These are phyloP conservation scores for Ogataea hybrid DNA, from an alignment of 1,139 yeast species.

Conservation along the genomic window DNA sequence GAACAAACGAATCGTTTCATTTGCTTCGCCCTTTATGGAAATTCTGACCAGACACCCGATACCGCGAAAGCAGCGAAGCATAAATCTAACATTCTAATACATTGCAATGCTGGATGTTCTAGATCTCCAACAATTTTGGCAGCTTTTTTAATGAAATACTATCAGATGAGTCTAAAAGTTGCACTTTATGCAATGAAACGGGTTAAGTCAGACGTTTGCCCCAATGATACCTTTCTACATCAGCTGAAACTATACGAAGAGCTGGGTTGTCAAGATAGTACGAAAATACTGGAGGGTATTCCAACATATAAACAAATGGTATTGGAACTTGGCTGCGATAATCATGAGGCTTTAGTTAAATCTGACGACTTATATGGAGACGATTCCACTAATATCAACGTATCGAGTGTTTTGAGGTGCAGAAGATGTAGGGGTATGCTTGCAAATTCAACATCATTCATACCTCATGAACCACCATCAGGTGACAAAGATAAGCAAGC, in stretches of 20 bases:
- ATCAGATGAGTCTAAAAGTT: conserved; percentile 54
- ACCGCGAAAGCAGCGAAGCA: conserved; percentile 42
- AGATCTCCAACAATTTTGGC: conserved; percentile 71
- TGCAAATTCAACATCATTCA: conserved; percentile 46
- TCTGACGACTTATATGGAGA: conserved; percentile 32
- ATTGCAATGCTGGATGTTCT: conserved; percentile 87
- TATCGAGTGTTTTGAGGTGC: conserved; percentile 47
- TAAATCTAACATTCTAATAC: conserved; percentile 50
- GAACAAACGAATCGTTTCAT: conserved; percentile 64
- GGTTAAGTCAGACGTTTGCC: conserved; percentile 56
- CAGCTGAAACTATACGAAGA: conserved; percentile 66
- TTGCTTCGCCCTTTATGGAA: conserved; percentile 55
- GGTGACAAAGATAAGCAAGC: conserved; percentile 55
- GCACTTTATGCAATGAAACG: conserved; percentile 72
- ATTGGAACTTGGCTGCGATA: conserved; percentile 17
- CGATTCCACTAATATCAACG: conserved; percentile 22
- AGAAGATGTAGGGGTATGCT: conserved; percentile 65
- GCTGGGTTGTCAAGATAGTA: conserved; percentile 31
- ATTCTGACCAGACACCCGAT: conserved; percentile 30
- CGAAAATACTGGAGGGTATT: conserved; percentile 19
- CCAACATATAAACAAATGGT: conserved; percentile 54
- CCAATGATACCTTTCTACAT: conserved; percentile 74
- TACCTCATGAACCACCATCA: conserved; percentile 60
- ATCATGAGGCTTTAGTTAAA: conserved; percentile 25
- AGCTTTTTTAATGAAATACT: conserved; percentile 78